Base-by-base conservation (phyloP, 441 rosid species). In the Gossypium lobatum region DNA sequence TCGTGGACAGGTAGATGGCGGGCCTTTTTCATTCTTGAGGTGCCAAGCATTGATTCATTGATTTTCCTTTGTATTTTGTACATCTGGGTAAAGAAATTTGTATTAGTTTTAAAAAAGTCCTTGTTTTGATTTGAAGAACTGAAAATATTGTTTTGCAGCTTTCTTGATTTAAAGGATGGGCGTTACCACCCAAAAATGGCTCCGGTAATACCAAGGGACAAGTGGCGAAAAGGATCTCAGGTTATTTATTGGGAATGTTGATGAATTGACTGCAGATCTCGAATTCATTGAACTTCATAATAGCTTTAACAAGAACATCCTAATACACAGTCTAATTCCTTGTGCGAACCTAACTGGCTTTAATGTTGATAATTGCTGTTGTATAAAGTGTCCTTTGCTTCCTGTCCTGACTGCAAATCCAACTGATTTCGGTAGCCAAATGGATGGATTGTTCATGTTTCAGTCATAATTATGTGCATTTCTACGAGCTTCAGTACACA, bases 161-260 rank as follows among this genome's bases (percentile, higher is more conserved):
- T 93, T 82, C 76, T 82, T 72, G 92, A 90, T 80, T 73, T 65
- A 11, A 89, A 90, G 84, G 99, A 90, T 61, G 85, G 64, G 21
- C 95, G 95, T 13, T 88, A 91, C 84, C 85, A 85, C 77, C 86
- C 80, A 25, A 86, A 89, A 76, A 95, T 95, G 99, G 86, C 85
- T 25, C 88, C 94, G 63, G 64, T 81, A 45, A 86, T 95, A 71
- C 86, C 85, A 0, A 83, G 86, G 81, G 66, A 73, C 4, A 91
- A 82, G 75, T 93, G 98, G 97, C 85, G 94, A 64, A 93, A 95
- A 83, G 99, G 98, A 74, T 95, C 97, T 25, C 98, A 95, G 97
- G 99, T 91, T 57, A 60, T 77, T 70, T 25, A 26, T 57, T 31
- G 6, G 34, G 14, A 14, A 65, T 13, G 7, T 42, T 13, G 70